Base-by-base conservation (phyloP, 805 yeast species). In the Candida anglica region DNA sequence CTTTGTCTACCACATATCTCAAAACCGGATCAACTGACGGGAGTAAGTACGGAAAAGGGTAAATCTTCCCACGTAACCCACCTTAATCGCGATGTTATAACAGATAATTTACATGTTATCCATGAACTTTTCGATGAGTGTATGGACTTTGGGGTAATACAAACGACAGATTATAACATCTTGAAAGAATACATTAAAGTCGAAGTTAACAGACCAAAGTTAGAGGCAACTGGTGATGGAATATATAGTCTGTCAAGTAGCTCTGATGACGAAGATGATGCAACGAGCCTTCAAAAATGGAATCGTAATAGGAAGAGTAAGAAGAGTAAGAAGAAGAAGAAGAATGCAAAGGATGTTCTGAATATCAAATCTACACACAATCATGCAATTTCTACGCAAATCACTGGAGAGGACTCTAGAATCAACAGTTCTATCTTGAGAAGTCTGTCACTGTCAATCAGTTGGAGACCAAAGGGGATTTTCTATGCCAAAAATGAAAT, bases 121-220 rank as follows among this genome's bases (percentile, higher is more conserved):
- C 82, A 81, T 56, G 96, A 88, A 53, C 60, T 87, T n/a, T 58
- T 87, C 28, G 96, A 87, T 52, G 96, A 87, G 51, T 83, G 87
- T 69, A 73, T 86, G 77, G 96, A 88, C 56, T 83, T 75, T 56
- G 96, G 96, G 6, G 60, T 83, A n/a, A 79, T 87, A 1, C 96
- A 88, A 58, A 66, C 83, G 34, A 84, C 96, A 0, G 95, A 88
- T 49, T 74, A 78, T 33, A 82, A 81, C 42, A 73, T 88, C 9
- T 66, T 88, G 35, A 78, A 77, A 47, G 95, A 87, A 52, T 88
- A 83, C 50, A 80, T 83, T 42, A 80, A 84, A 38, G 68, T 80
- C 32, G 75, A 75, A 31, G 54, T 58, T 17, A 58, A 58, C 40
- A 28, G 43, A 20, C 56, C 63, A 3, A 44, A 39, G 27, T 9